These are phyloP conservation scores for Setomelanomma holmii DNA, from an alignment of 2,329 filamentous ascomycete species.

Conservation along the genomic window DNA sequence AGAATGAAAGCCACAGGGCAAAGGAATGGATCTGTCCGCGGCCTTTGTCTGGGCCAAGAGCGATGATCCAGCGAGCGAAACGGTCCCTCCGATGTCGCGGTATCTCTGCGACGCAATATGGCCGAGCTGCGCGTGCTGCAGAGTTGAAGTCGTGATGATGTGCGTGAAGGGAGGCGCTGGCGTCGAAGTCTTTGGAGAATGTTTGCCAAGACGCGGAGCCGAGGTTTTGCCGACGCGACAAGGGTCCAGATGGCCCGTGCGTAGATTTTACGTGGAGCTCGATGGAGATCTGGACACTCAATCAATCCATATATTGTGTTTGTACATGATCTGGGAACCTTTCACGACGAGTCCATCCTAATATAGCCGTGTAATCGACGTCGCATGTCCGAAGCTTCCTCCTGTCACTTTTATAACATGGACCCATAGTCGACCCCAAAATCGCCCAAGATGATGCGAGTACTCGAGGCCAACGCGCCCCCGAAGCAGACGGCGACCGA, in stretches of 20 bases:
- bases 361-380: too few relatives aligned
- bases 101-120: neutral
- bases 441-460: conserved; percentile 54
- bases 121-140: conserved; percentile 2
- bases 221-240: conserved; percentile 22
- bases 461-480: conserved; percentile 75
- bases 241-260: conserved; percentile 15
- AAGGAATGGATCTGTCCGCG: conserved; percentile 4
- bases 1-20: conserved; percentile 14
- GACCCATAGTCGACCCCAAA: conserved; percentile 17
- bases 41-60: conserved; percentile 6
- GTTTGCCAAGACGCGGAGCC: conserved; percentile 26
- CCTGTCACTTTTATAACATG: conserved; percentile 19
- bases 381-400: too few relatives aligned
- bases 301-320: too few relatives aligned
- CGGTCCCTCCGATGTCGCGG: neutral
- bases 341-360: too few relatives aligned
- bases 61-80: conserved; percentile 4
- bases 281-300: too few relatives aligned
- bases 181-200: conserved; percentile 12
- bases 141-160: conserved; percentile 7
- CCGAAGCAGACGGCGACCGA: conserved; percentile 96
- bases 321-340: too few relatives aligned
- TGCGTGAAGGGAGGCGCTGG: conserved; percentile 8
- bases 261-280: conserved; percentile 28